These are phyloP conservation scores for Globisporangium rhizosaccharum DNA, from an alignment of 352 stramenopile genomes.

Conservation along the genomic window DNA sequence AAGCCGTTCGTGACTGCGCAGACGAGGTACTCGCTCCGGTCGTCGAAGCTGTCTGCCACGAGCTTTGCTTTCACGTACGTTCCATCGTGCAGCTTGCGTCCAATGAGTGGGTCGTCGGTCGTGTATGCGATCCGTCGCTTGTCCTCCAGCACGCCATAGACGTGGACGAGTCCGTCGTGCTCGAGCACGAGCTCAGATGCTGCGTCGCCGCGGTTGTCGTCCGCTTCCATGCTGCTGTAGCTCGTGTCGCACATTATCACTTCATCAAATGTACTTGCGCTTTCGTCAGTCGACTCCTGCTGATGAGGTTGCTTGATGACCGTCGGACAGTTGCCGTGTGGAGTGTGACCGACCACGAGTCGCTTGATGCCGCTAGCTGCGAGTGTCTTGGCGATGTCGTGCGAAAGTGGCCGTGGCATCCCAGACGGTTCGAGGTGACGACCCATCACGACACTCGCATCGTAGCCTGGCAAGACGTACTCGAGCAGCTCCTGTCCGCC, in stretches of 20 bases:
- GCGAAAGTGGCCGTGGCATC: conserved; percentile 61
- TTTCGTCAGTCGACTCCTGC: conserved; percentile 8
- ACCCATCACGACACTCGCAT: conserved; percentile 68
- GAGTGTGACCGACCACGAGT: conserved; percentile 90
- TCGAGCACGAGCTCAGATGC: conserved; percentile 76
- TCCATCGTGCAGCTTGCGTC: conserved; percentile 40
- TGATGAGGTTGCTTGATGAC: conserved; percentile 55
- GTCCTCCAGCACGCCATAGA: conserved; percentile 57
- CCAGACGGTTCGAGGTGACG: conserved; percentile 63
- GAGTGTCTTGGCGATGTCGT: conserved; percentile 42
- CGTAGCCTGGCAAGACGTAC: conserved; percentile 61
- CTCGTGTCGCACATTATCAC: conserved; percentile 92
- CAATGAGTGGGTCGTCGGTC: conserved; percentile 37
- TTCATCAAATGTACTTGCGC: conserved; percentile 38
- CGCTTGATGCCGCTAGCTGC: conserved; percentile 69
- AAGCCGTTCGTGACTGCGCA: conserved; percentile 58
- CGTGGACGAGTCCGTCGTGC: conserved; percentile 31
- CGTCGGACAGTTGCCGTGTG: conserved; percentile 88
- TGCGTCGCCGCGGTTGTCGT: conserved; percentile 77
- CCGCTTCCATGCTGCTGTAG: conserved; percentile 73
- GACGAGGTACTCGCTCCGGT: conserved; percentile 46
- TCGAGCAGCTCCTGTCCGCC: conserved; percentile 64
- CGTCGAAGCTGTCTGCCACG: conserved; percentile 11
- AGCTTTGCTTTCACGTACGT: conserved; percentile 65
- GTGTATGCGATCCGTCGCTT: conserved; percentile 36